These are phyloP conservation scores for Pestalotiopsis sp. DNA, from an alignment of 2,329 filamentous ascomycete genomes.

Conservation along the genomic window DNA sequence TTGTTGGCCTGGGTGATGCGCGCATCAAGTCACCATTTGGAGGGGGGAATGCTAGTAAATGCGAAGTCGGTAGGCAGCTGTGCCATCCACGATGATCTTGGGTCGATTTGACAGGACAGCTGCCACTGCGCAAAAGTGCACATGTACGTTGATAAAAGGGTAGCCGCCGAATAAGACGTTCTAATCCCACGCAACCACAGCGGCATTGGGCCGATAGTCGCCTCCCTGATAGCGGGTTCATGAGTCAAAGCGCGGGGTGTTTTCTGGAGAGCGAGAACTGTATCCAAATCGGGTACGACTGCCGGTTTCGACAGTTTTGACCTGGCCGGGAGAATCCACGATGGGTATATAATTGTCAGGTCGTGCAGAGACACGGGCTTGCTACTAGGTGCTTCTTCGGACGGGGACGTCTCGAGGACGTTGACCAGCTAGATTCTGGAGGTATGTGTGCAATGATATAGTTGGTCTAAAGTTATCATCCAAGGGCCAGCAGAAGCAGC, in stretches of 20 bases:
- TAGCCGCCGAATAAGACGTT: not conserved
- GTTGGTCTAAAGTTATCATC: not conserved
- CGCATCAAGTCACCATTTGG: too few relatives aligned
- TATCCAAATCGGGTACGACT: not conserved
- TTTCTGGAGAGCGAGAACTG: not conserved
- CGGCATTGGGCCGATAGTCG: not conserved
- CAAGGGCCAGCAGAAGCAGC: not conserved
- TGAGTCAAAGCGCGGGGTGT: conserved; percentile 6
- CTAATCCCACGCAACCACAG: not conserved
- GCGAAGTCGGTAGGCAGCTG: too few relatives aligned
- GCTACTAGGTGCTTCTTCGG: not conserved
- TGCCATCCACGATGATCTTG: not conserved
- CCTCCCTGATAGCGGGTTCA: conserved; percentile 1
- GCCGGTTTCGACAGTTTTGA: not conserved
- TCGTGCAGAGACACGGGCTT: not conserved
- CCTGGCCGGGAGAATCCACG: not conserved
- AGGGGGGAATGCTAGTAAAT: too few relatives aligned
- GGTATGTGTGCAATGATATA: not conserved
- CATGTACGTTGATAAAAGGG: not conserved
- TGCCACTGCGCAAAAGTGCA: not conserved
- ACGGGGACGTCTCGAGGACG: not conserved
- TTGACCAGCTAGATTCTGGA: not conserved
- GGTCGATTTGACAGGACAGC: not conserved
- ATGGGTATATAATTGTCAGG: not conserved
- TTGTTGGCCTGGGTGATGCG: not conserved